Percentiles rank a stretch among this genome's conserved stretches.
Evolutionary conservation across 495 filamentous ascomycete species (phyloP).

Genomic region (Neurospora sp.): DNA sequence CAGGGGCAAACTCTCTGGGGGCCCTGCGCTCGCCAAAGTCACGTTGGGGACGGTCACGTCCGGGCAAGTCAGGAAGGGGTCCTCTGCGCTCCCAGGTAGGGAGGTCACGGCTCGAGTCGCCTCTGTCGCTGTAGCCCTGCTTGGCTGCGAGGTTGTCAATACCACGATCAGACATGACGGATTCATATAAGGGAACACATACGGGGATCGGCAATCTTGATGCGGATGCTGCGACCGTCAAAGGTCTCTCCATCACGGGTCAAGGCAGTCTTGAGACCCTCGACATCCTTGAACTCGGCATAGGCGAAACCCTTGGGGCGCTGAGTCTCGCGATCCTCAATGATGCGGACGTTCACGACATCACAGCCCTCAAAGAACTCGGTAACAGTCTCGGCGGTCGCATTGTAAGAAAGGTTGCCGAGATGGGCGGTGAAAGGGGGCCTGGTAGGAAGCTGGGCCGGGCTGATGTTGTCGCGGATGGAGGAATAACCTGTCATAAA

Average conservation of each 20-base stretch:
- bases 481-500: conserved; percentile 43
- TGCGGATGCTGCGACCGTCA: conserved; percentile 74
- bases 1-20: conserved; percentile 23
- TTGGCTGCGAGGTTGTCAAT: conserved; percentile 51
- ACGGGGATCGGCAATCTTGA: conserved; percentile 50
- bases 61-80: conserved; percentile 65
- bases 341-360: conserved; percentile 82
- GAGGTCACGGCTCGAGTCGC: conserved; percentile 49
- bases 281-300: conserved; percentile 80
- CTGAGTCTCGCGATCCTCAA: conserved; percentile 84
- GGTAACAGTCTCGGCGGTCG: conserved; percentile 65
- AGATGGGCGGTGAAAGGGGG: conserved; percentile 93
- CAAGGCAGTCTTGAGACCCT: conserved; percentile 85
- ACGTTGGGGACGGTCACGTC: conserved; percentile 39
- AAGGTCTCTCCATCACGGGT: conserved; percentile 69
- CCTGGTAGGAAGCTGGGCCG: conserved; percentile 64
- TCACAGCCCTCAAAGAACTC: conserved; percentile 79
- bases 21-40: conserved; percentile 33
- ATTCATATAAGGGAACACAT: conserved; percentile 8
- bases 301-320: conserved; percentile 97
- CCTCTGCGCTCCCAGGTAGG: conserved; percentile 80
- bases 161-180: not conserved
- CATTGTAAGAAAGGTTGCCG: conserved; percentile 92
- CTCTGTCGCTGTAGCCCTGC: conserved; percentile 41
- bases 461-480: conserved; percentile 61